Evolutionary conservation across 345 rosid genomes (phyloP).

Genomic region (Salix arbutifolia): DNA sequence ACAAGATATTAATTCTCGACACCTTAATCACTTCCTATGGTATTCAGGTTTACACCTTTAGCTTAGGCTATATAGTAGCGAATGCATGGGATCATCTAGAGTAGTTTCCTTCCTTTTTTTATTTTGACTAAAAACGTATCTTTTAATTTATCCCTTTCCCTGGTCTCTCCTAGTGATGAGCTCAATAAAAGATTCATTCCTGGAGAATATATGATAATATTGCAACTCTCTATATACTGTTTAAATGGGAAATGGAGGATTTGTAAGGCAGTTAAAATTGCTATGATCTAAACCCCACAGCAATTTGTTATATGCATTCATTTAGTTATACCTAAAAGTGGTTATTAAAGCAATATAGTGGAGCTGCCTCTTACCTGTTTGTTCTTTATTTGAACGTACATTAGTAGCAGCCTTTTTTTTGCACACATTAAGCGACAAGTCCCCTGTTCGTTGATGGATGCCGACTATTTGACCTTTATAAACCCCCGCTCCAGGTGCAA

Average conservation of each 20-base stretch:
- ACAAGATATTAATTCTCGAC: background rate
- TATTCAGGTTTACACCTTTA: background rate
- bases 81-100: background rate
- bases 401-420: constrained; percentile 96
- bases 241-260: background rate
- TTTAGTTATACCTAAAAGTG: background rate
- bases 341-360: background rate
- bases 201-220: background rate
- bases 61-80: background rate
- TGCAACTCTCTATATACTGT: background rate
- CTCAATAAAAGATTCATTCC: background rate
- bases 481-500: constrained; percentile 74
- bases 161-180: background rate
- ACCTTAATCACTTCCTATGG: background rate
- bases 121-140: background rate
- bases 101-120: background rate
- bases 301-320: background rate
- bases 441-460: constrained; percentile 90
- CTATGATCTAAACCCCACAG: background rate
- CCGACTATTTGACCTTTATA: constrained; percentile 93
- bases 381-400: constrained; percentile 85
- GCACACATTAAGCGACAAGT: constrained; percentile 80
- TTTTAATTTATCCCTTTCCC: background rate
- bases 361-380: constrained; percentile 48
- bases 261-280: background rate